A percentile compares a stretch with the other conserved stretches of the same genome.
Evolutionary conservation across 2,329 filamentous ascomycete genomes (phyloP).

Genomic region (Colletotrichum salicis): DNA sequence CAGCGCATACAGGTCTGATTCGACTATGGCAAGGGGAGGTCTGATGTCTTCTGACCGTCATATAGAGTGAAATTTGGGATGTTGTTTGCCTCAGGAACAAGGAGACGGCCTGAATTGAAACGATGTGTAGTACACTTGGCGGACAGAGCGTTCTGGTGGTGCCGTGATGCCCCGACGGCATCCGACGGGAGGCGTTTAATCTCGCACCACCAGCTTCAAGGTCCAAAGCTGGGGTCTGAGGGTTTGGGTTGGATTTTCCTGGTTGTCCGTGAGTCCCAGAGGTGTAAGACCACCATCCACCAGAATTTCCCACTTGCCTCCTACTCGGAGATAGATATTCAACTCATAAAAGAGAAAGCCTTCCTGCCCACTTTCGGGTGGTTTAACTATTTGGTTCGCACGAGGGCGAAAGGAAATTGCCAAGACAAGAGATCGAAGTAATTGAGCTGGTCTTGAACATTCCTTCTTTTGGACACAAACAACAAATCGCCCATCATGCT

Average conservation of each 20-base stretch:
- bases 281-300: neutral
- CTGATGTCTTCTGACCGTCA: constrained; percentile 15
- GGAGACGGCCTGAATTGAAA: constrained; percentile 24
- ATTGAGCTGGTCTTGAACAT: constrained; percentile 24
- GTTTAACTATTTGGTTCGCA: neutral
- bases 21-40: constrained; percentile 6
- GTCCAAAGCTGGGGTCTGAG: constrained; percentile 9
- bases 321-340: neutral
- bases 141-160: constrained; percentile 25
- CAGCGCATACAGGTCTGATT: constrained; percentile 22
- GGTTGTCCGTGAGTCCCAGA: constrained; percentile 21
- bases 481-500: constrained; percentile 28
- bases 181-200: constrained; percentile 17
- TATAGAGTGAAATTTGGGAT: neutral
- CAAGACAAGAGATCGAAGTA: constrained; percentile 19
- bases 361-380: neutral
- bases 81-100: constrained; percentile 22
- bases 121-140: constrained; percentile 3
- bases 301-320: neutral
- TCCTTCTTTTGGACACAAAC: constrained; percentile 31
- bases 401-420: constrained; percentile 1
- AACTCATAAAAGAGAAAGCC: constrained; percentile 29
- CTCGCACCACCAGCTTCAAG: neutral
- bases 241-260: constrained; percentile 8
- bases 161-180: constrained; percentile 19